Conservation (phyloP, 495 filamentous ascomycete genomes). For the Chaetomium tenue region DNA sequence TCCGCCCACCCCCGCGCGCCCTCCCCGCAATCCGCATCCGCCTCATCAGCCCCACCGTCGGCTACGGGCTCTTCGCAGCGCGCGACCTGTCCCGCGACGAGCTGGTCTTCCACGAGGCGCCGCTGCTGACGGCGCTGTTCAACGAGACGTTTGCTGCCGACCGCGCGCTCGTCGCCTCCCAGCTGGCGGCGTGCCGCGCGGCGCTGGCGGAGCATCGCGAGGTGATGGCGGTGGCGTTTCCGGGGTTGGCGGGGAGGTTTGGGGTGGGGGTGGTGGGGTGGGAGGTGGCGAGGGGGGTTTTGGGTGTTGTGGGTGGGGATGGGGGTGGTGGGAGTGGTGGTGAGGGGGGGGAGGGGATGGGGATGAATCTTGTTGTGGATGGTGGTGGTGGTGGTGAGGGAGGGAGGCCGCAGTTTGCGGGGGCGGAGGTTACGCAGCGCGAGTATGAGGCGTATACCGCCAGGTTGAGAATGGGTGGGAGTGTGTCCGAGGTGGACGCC, state of each 20-base stretch:
- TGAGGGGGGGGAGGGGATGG: constrained; percentile 7
- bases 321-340: constrained; percentile 20
- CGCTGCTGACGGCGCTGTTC: constrained; percentile 28
- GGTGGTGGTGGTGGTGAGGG: not conserved
- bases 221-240: constrained; percentile 21
- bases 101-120: constrained; percentile 34
- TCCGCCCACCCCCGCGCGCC: constrained; percentile 21
- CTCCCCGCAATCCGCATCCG: constrained; percentile 26
- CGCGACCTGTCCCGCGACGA: constrained; percentile 28
- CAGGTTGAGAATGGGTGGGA: not conserved
- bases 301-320: constrained; percentile 2
- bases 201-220: not conserved
- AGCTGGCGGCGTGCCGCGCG: constrained; percentile 19
- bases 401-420: constrained; percentile 23
- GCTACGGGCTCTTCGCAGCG: constrained; percentile 36
- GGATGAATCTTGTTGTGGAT: constrained; percentile 23
- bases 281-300: not conserved
- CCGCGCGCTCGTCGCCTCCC: constrained; percentile 12
- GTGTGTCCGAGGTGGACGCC: constrained; percentile 11
- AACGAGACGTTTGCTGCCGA: constrained; percentile 25
- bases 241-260: constrained; percentile 20
- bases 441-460: constrained; percentile 27
- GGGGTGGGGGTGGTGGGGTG: constrained; percentile 13
- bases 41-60: constrained; percentile 26
- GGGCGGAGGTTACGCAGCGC: constrained; percentile 19